These are phyloP conservation scores for Trypanosoma scelopori DNA, from an alignment of 208 protist species.

Conservation along the genomic window DNA sequence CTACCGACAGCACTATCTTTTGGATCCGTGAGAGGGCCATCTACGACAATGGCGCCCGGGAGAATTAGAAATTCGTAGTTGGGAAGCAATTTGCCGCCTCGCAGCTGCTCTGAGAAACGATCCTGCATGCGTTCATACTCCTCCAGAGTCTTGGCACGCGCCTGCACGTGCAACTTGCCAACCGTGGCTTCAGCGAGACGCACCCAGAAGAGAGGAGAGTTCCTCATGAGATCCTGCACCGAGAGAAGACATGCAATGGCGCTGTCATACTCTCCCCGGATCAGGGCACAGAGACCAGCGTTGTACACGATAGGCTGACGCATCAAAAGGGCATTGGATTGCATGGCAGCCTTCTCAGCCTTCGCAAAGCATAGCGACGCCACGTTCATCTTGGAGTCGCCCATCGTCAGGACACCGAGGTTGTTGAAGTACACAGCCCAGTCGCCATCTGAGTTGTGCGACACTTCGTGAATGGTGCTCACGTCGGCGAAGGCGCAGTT, in stretches of 20 bases:
- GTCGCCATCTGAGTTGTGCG: constrained; percentile 49
- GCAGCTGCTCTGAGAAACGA: constrained; percentile 56
- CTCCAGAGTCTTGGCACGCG: constrained; percentile 31
- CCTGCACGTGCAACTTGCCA: constrained; percentile 45
- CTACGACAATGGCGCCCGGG: constrained; percentile 50
- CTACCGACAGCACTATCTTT: constrained; percentile 20
- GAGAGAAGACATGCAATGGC: constrained; percentile 71
- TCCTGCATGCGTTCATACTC: constrained; percentile 82
- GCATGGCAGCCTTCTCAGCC: constrained; percentile 50
- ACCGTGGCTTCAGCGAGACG: constrained; percentile 80
- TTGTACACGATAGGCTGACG: constrained; percentile 78
- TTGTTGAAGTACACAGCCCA: constrained; percentile 85
- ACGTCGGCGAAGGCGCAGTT: constrained; percentile 70
- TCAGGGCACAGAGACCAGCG: constrained; percentile 76
- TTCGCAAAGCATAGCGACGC: constrained; percentile 84
- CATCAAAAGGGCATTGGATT: constrained; percentile 35
- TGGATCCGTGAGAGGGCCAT: constrained; percentile 29
- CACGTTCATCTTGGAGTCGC: constrained; percentile 73
- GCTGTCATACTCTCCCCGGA: constrained; percentile 72
- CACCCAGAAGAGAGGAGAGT: constrained; percentile 82
- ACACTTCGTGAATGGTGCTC: constrained; percentile 70
- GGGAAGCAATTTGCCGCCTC: constrained; percentile 61
- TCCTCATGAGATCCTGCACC: constrained; percentile 73
- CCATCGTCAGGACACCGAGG: constrained; percentile 77
- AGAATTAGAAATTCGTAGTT: constrained; percentile 85